phyloP scores from a whole-genome alignment of 2,329 filamentous ascomycete genomes.

The Aspergillus aculeatinus region DNA sequence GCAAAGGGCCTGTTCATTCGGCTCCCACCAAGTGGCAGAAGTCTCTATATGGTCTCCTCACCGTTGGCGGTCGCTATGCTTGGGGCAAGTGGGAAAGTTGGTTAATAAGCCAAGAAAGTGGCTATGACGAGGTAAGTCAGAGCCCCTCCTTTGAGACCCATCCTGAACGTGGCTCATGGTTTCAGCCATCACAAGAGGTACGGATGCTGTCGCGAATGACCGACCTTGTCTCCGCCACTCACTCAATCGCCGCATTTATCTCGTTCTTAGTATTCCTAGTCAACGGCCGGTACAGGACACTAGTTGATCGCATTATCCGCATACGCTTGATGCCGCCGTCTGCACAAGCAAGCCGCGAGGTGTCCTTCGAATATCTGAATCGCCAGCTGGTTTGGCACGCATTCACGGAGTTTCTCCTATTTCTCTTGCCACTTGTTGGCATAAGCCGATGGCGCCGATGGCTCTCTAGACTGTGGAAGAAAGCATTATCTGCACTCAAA shows the following conservation, averaged over 20 bases:
- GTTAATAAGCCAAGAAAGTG: conserved; percentile 73
- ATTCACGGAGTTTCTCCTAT: conserved; percentile 98
- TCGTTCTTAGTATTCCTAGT: conserved; percentile 90
- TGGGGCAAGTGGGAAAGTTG: conserved; percentile 93
- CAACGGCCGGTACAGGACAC: conserved; percentile 85
- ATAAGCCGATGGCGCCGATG: conserved; percentile 90
- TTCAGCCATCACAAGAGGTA: conserved; percentile 51
- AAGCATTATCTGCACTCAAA: conserved; percentile 65
- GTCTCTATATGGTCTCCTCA: conserved; percentile 75
- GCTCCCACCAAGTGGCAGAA: conserved; percentile 82
- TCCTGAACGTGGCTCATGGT: conserved; percentile 14
- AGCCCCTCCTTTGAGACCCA: neutral
- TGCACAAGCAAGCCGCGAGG: conserved; percentile 81
- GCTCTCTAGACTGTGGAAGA: conserved; percentile 83
- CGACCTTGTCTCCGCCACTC: conserved; percentile 65
- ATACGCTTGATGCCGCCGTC: conserved; percentile 83
- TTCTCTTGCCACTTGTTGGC: conserved; percentile 92
- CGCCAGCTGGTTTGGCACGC: conserved; percentile 98
- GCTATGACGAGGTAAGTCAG: conserved; percentile 59
- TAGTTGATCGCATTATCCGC: conserved; percentile 79
- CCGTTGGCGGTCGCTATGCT: conserved; percentile 81
- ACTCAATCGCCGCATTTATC: conserved; percentile 76
- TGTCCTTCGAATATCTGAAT: conserved; percentile 97
- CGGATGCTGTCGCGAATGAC: conserved; percentile 67
- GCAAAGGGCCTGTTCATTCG: conserved; percentile 59